Evolutionary conservation across 1,284 basidiomycete genomes (phyloP), one percentile per base, ranked within the genome.

Genomic region (Microbotryum saponariae): DNA sequence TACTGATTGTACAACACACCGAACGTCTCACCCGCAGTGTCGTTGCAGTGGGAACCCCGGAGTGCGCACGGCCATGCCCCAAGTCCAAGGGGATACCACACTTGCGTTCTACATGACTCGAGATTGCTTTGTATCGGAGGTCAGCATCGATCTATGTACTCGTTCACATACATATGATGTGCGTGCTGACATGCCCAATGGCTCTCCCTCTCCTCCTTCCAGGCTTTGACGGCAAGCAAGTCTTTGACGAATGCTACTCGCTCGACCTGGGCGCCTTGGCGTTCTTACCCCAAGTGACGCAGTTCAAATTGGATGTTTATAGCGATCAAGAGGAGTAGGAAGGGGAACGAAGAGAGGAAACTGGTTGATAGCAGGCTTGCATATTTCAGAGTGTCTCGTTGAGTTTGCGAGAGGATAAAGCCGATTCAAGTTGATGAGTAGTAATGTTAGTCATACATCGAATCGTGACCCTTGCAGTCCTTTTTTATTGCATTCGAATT

Each of bases 261-360:
- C 54, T 68, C 18, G 64, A 68, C 46, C 51, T 68, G 3, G 63
- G 55, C 23, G 62, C 61, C 2, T 63, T 54, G 14, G 64, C 66
- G 29, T 68, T 61, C 31, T 54, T 68, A 29, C 66, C 66, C 16
- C 66, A 68, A 50, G 60, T 68, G 21, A 65, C 63, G 20, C 65
- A 65, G 46, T 68, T 65, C 48, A 23, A 31, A 33, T 12, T 53
- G 20, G 51, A 33, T n/a, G 58, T 37, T 21, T 23, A 20, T 9
- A 18, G 12, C 16, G 53, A 55, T 23, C 21, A 27, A 31, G 25
- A 52, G 21, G 25, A 52, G 48, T n/a, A 21, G 48, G 48, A 27
- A 27, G 20, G 4, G 5, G 37, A 42, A 42, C 14, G 37, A 42
- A 42, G 37, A 42, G 37, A 42, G 37, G 37, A 42, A 2, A 42